Evolutionary conservation across 306 rosid genomes (phyloP).

Genomic region (Argentina anserina): DNA sequence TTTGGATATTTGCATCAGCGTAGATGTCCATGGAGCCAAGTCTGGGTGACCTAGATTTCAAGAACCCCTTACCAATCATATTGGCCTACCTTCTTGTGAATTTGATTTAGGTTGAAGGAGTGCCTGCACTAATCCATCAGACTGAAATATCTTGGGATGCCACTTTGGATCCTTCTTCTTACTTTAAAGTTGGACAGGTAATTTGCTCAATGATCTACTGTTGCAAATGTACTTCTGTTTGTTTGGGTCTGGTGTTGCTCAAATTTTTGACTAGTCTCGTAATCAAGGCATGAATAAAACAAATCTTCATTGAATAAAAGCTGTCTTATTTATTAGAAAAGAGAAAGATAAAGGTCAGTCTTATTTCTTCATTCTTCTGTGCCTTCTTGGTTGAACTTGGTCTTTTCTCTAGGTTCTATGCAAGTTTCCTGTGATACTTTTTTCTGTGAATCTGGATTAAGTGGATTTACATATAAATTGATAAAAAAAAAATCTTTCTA

Average conservation of each 20-base stretch:
- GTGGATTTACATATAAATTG: background rate
- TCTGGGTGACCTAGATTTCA: conserved; percentile 7
- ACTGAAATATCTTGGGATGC: conserved; percentile 95
- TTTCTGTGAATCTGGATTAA: conserved; percentile 25
- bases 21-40: conserved; percentile 14
- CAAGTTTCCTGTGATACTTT: background rate
- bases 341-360: too few species aligned
- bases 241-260: background rate
- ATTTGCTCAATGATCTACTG: conserved; percentile 8
- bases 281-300: background rate
- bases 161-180: conserved; percentile 63
- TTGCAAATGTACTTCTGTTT: background rate
- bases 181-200: conserved; percentile 95
- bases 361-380: background rate
- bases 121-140: conserved; percentile 87
- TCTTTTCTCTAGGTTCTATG: background rate
- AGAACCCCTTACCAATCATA: conserved; percentile 9
- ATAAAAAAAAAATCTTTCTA: conserved; percentile 17
- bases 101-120: conserved; percentile 69
- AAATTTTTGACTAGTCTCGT: background rate
- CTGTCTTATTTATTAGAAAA: background rate
- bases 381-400: conserved; percentile 4
- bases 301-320: background rate
- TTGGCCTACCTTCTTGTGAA: conserved; percentile 12
- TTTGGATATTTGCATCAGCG: background rate